Base-by-base conservation (phyloP, 139 green algal species). In the Coccomyxa sp. region DNA sequence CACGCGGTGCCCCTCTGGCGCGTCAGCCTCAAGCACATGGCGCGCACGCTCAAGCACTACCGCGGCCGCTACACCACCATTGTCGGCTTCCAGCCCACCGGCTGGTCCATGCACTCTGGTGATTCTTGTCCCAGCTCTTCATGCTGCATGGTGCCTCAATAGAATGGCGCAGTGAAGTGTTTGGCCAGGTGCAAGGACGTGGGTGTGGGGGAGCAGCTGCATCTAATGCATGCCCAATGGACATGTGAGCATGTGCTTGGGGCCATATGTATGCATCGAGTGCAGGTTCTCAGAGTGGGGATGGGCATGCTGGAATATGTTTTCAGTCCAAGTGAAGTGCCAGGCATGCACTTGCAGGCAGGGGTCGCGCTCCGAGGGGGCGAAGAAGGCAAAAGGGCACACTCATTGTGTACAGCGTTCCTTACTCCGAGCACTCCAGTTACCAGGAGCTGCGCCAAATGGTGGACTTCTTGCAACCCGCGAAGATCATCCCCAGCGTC, bases 401-500 rank as follows among this genome's bases (percentile, higher is more conserved):
- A 0, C 79, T 96, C 31, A 93, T 98, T 60, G 85, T 91, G 27
- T 98, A 98, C 79, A 86, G 96, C 86, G 92, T 97, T 68, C 93
- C 93, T 1, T 97, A 97, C 88, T 92, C 85, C 21, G 93, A 97
- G 87, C 94, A 97, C 88, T 92, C 82, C 74, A 94, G 84, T 82
- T 95, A 92, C 74, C 67, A 68, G 21, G 93, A 96, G 88, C 83
- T 96, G 85, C 79, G 87, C 10, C 82, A 90, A 23, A 96, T 95
- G 88, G 91, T 96, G 68, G 60, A 60, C 1, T 95, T 90, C 90
- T 85, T 97, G 60, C 93, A 89, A 76, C 84, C 80, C 23, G 15
- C 27, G 15, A 76, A 67, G 38, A 90, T 94, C 80, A 87, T 95
- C 21, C 93, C 93, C 58, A 89, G 79, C 31, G 93, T 96, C 16